Conservation (phyloP, 768 basidiomycete species). For the Mrakia frigida region DNA sequence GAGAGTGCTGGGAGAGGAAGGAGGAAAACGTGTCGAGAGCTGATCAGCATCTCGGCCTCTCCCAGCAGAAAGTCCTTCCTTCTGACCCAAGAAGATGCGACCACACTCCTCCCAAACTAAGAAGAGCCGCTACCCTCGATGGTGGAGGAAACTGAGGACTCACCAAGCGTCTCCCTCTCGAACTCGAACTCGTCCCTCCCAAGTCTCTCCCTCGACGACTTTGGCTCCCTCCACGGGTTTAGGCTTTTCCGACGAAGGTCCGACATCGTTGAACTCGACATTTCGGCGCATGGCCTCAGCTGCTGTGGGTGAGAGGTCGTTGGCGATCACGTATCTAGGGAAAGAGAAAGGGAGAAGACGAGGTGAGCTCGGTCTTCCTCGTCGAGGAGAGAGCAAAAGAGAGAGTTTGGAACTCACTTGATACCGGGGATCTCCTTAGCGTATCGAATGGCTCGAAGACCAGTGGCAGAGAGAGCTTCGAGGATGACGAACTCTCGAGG, state of each 20-base stretch:
- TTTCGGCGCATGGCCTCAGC: constrained; percentile 81
- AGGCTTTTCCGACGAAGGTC: constrained; percentile 38
- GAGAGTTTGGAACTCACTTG: constrained; percentile 54
- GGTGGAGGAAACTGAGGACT: constrained; percentile 34
- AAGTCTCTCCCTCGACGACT: constrained; percentile 23
- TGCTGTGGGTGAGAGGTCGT: constrained; percentile 80
- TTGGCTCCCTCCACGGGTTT: constrained; percentile 14
- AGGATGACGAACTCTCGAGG: constrained; percentile 70
- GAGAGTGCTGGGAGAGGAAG: constrained; percentile 55
- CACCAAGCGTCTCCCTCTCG: constrained; percentile 95
- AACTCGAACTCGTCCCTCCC: constrained; percentile 61
- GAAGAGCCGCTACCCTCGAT: background rate
- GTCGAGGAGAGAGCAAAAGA: background rate
- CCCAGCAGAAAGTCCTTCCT: too few relatives aligned
- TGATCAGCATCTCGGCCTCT: too few relatives aligned
- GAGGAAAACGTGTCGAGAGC: background rate
- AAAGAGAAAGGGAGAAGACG: background rate
- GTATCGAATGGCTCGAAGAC: constrained; percentile 90
- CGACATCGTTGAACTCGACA: constrained; percentile 70
- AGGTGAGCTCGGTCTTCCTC: background rate
- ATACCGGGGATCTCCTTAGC: constrained; percentile 92
- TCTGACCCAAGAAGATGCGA: too few relatives aligned
- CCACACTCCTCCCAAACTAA: background rate
- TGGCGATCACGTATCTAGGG: constrained; percentile 81
- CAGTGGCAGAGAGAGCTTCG: constrained; percentile 93